Conservation (phyloP, 495 filamentous ascomycete genomes). For the Xylaria acuta region DNA sequence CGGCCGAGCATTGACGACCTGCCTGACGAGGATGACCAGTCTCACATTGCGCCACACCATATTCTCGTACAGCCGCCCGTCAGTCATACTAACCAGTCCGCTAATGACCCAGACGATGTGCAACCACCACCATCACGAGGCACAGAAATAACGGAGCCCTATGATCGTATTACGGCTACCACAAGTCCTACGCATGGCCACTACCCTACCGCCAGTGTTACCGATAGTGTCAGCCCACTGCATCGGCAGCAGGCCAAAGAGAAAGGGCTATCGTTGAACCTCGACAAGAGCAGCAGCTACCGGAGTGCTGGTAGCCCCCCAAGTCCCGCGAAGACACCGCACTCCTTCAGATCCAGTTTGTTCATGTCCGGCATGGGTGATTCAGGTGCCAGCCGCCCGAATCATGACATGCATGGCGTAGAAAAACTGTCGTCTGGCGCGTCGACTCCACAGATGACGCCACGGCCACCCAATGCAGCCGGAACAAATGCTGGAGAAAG, state of each 20-base stretch:
- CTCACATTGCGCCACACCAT: constrained; percentile 49
- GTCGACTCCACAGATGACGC: constrained; percentile 70
- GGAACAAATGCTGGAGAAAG: constrained; percentile 35
- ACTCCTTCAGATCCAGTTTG: constrained; percentile 75
- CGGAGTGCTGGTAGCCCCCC: constrained; percentile 49
- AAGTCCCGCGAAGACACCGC: constrained; percentile 69
- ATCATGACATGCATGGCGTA: constrained; percentile 64
- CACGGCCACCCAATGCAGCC: constrained; percentile 36
- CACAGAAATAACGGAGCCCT: constrained; percentile 74
- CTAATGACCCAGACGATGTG: constrained; percentile 57
- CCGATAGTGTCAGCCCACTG: constrained; percentile 77
- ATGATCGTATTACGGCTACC: constrained; percentile 72
- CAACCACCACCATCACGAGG: constrained; percentile 72
- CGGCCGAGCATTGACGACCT: constrained; percentile 47
- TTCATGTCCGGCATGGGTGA: constrained; percentile 59
- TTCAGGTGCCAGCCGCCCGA: constrained; percentile 54
- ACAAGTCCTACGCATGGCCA: constrained; percentile 72
- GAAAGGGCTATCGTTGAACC: constrained; percentile 62
- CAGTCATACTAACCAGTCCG: constrained; percentile 38
- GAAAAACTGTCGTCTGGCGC: constrained; percentile 78
- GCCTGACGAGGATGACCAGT: constrained; percentile 41
- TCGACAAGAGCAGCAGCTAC: constrained; percentile 59
- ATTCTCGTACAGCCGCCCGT: constrained; percentile 57
- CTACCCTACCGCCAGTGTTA: constrained; percentile 69
- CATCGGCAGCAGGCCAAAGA: constrained; percentile 60